These are phyloP conservation scores for Cryptosporidium sp. DNA, from an alignment of 169 alveolate genomes.

Conservation along the genomic window DNA sequence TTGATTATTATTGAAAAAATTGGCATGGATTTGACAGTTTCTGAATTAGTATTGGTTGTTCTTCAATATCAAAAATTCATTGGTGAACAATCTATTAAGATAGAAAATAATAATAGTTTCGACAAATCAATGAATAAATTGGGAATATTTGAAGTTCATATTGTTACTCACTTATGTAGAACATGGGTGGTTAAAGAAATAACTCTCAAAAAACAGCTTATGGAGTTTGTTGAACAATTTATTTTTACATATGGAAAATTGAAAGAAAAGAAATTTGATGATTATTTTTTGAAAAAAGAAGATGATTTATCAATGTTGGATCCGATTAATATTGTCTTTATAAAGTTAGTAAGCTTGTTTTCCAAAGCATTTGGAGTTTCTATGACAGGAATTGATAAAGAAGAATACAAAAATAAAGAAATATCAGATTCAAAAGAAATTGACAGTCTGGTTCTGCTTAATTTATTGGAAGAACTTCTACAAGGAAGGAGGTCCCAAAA, in stretches of 20 bases:
- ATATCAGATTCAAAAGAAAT: not conserved
- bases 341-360: constrained; percentile 18
- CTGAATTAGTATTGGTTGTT: constrained; percentile 5
- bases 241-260: not conserved
- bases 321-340: constrained; percentile 20
- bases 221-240: not conserved
- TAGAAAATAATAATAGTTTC: not conserved
- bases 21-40: not conserved
- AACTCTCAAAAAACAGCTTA: constrained; percentile 35
- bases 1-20: constrained; percentile 5
- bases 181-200: constrained; percentile 23
- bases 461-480: constrained; percentile 34
- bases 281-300: not conserved
- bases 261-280: not conserved
- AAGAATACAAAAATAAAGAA: not conserved
- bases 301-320: constrained; percentile 5
- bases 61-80: constrained; percentile 11
- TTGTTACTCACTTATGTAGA: constrained; percentile 23
- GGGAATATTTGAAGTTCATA: constrained; percentile 23
- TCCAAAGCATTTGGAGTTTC: constrained; percentile 43
- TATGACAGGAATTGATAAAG: not conserved
- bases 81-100: not conserved
- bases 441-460: constrained; percentile 9
- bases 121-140: constrained; percentile 5
- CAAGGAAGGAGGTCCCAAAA: not conserved